Base-by-base conservation (phyloP, 2,329 filamentous ascomycete species). In the Ophiostoma sp. region DNA sequence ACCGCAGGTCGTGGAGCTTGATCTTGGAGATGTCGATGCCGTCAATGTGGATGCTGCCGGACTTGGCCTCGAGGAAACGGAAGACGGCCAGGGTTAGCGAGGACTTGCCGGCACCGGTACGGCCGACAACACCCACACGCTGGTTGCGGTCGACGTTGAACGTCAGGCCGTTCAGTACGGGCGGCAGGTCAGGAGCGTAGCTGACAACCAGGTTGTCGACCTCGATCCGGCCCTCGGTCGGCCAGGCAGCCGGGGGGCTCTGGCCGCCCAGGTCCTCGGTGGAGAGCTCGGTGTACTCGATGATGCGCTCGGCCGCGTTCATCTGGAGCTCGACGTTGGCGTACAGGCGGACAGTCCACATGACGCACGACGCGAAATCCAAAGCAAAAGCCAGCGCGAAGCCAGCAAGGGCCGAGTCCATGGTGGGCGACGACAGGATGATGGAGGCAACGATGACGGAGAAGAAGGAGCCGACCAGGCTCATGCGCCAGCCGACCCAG, bases 91-190 rank as follows among this genome's bases (percentile, higher is more conserved):
- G 80, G 0, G 90, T 92, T 36, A 93, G 78, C 0, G 88, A 90
- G 0, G 89, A 91, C 77, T 93, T 93, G 68, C 90, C 90, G 0
- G 90, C 90, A 3, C 90, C 90, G 0, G 91, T 93, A 16, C 91
- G 85, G 11, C 91, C 91, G 4, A 93, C 87, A 3, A 93, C 87
- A n/a, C 90, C 90, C 16, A 93, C 79, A 14, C 90, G 82, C 77
- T 93, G 86, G 71, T 89, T 89, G 67, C 84, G 82, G 55, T 86
- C 81, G 12, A 92, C 84, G 14, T 78, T 79, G 76, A 94, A 93
- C 1, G 81, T 86, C 18, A 93, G 79, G 0, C 87, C 87, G 75
- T 86, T 90, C 2, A 93, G 80, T 0, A 93, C 88, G 0, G 89
- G 85, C 0, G 88, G 87, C 0, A 93, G 80, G 71, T 92, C 89